Conservation (phyloP, 345 rosid genomes). For the Eutrema japonicum region DNA sequence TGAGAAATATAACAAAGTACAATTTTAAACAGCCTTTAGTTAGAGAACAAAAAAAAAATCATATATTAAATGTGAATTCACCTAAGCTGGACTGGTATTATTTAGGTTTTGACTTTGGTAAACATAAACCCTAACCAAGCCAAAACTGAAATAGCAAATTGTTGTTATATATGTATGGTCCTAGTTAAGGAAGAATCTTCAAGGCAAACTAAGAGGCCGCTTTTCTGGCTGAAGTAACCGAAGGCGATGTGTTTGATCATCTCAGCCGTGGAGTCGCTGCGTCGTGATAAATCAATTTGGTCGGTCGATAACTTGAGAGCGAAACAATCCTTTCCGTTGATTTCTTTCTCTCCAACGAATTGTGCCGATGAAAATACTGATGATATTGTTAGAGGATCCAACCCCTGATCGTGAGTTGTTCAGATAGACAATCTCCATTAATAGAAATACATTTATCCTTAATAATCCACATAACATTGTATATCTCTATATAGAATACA, state of each 20-base stretch:
- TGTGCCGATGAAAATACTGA: conserved; percentile 78
- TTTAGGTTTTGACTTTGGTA: not conserved
- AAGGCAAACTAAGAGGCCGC: conserved; percentile 61
- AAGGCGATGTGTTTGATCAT: conserved; percentile 86
- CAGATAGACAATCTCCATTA: conserved; percentile 12
- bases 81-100: too few species aligned
- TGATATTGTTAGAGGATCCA: conserved; percentile 88
- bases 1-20: too few species aligned
- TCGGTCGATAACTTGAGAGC: conserved; percentile 79
- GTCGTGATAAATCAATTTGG: conserved; percentile 65
- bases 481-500: too few species aligned
- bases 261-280: conserved; percentile 88
- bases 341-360: conserved; percentile 82
- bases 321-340: conserved; percentile 70
- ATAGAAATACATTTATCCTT: not conserved
- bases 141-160: not conserved
- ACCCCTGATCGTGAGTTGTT: conserved; percentile 59
- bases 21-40: too few species aligned
- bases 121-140: not conserved
- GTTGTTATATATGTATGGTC: not conserved
- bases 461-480: not conserved
- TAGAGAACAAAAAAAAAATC: too few species aligned
- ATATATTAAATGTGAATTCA: too few species aligned
- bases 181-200: conserved; percentile 47
- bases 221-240: conserved; percentile 95